phyloP scores from a whole-genome alignment of 345 rosid genomes.

The Murraya paniculata region DNA sequence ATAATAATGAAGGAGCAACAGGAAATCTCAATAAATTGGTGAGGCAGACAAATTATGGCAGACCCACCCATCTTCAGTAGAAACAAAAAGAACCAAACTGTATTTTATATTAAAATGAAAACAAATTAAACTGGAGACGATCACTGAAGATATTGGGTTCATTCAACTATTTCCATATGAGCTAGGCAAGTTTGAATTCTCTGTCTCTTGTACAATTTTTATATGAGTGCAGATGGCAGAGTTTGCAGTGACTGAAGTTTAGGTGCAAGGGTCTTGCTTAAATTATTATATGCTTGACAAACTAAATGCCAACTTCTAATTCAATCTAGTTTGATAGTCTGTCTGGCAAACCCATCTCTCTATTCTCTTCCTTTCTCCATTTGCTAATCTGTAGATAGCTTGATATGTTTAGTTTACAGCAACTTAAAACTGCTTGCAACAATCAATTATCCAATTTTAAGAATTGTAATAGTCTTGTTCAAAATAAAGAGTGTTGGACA shows the following conservation, averaged over 20 bases:
- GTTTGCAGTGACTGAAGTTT: too few relatives aligned
- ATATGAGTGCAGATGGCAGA: too few relatives aligned
- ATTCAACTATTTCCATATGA: not conserved
- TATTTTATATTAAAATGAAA: not conserved
- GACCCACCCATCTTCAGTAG: not conserved
- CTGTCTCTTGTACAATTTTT: too few relatives aligned
- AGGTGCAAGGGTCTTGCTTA: too few relatives aligned
- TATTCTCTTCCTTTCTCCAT: too few relatives aligned
- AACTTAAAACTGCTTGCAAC: too few relatives aligned
- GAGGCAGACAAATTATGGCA: not conserved
- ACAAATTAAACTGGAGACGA: not conserved
- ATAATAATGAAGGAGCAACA: not conserved
- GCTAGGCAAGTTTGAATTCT: not conserved
- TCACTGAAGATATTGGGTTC: not conserved
- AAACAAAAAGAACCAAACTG: not conserved
- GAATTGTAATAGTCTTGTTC: not conserved
- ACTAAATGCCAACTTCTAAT: not conserved
- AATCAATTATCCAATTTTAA: not conserved
- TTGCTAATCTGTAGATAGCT: too few relatives aligned
- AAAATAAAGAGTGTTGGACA: not conserved
- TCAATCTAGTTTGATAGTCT: not conserved
- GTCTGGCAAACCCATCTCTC: too few relatives aligned
- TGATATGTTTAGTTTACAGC: too few relatives aligned
- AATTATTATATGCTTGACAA: too few relatives aligned
- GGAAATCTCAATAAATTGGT: not conserved